phyloP scores from a whole-genome alignment of 345 rosid genomes.

The Eucalyptus erythrocorys region DNA sequence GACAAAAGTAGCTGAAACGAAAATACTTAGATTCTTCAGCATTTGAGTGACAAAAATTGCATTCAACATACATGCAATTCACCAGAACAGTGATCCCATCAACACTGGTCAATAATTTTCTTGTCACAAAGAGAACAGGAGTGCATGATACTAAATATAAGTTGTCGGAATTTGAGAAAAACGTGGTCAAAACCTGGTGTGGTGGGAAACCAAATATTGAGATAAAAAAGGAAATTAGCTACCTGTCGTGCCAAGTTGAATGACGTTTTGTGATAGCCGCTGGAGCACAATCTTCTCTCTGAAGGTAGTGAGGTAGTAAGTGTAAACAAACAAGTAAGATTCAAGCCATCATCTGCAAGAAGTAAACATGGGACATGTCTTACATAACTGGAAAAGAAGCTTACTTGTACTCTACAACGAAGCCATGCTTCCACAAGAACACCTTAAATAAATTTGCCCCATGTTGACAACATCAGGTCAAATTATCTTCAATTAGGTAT shows the following conservation, averaged over 20 bases:
- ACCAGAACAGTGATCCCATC: background rate
- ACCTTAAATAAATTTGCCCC: background rate
- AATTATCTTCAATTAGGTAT: background rate
- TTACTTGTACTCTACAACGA: background rate
- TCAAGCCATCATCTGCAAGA: background rate
- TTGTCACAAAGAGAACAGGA: background rate
- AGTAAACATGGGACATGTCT: background rate
- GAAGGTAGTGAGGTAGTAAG: background rate
- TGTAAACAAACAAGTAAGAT: background rate
- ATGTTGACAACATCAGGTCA: background rate
- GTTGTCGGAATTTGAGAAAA: background rate
- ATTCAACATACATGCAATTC: background rate
- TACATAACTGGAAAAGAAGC: background rate
- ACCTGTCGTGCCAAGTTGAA: background rate
- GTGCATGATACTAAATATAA: background rate
- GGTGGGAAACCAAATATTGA: background rate
- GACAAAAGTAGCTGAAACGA: background rate
- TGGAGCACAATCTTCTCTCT: background rate
- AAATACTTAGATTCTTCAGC: background rate
- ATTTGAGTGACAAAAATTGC: background rate
- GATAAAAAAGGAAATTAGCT: background rate
- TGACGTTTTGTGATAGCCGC: background rate
- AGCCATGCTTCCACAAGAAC: background rate
- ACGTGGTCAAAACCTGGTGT: background rate
- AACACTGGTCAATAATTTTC: background rate